Conservation (phyloP, 2,329 filamentous ascomycete genomes). For the Ascomycota sp. region DNA sequence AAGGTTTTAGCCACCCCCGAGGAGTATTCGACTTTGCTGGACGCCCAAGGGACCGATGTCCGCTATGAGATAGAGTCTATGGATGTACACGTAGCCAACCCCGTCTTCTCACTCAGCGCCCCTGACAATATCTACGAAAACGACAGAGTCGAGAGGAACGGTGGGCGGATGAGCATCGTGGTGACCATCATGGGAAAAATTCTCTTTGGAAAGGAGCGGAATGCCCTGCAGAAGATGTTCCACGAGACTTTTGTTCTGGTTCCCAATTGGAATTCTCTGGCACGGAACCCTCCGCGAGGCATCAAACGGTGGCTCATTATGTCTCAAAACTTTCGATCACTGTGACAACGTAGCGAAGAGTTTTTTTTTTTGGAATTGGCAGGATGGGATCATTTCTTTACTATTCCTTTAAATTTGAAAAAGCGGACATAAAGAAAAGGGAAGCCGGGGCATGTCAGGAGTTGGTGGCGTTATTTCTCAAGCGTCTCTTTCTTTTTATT, state of each 20-base stretch:
- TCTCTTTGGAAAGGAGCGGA: slow-evolving; percentile 39
- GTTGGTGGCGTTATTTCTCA: too few species aligned
- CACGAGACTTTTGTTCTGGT: slow-evolving; percentile 64
- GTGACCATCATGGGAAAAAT: slow-evolving; percentile 56
- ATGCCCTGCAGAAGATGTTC: slow-evolving; percentile 45
- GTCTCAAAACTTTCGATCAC: slow-evolving; percentile 47
- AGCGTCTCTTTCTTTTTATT: too few species aligned
- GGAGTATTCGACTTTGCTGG: slow-evolving; percentile 46
- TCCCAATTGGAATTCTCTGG: slow-evolving; percentile 43
- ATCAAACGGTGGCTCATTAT: slow-evolving; percentile 41
- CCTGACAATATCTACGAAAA: slow-evolving; percentile 20
- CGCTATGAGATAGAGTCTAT: slow-evolving; percentile 53
- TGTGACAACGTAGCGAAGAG: slow-evolving; percentile 11
- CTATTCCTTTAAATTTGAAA: too few species aligned
- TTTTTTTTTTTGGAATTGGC: too few species aligned
- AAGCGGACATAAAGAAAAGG: too few species aligned
- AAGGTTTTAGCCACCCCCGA: slow-evolving; percentile 36
- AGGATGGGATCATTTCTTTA: too few species aligned
- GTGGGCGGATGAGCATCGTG: slow-evolving; percentile 42
- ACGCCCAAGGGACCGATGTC: slow-evolving; percentile 33
- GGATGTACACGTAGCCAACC: slow-evolving; percentile 60
- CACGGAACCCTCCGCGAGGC: slow-evolving; percentile 27
- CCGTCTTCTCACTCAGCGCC: slow-evolving; percentile 35
- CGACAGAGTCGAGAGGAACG: slow-evolving; percentile 23
- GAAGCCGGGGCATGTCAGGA: too few species aligned